phyloP scores from a whole-genome alignment of 352 stramenopile genomes.

The Globisporangium echinulatum region DNA sequence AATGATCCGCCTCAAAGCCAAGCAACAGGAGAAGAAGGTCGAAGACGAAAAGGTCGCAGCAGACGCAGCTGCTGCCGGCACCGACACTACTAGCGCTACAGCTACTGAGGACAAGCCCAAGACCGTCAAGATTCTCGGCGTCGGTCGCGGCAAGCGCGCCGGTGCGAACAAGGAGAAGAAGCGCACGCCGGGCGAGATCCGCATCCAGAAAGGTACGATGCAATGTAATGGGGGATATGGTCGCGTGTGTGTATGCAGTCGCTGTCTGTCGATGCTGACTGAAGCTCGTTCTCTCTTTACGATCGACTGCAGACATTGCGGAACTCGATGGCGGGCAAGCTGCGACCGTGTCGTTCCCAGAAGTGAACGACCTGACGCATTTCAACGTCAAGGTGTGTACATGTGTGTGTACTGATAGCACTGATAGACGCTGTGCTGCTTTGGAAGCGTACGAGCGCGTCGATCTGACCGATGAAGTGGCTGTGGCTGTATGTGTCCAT shows the following conservation, averaged over 20 bases:
- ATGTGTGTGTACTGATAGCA: not conserved
- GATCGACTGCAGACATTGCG: constrained; percentile 84
- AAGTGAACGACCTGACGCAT: constrained; percentile 95
- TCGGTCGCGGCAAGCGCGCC: constrained; percentile 68
- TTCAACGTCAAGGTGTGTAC: constrained; percentile 80
- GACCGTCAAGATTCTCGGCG: constrained; percentile 76
- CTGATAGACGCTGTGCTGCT: too few species aligned
- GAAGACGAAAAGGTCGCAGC: constrained; percentile 45
- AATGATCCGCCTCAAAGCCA: constrained; percentile 82
- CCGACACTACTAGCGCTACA: constrained; percentile 14
- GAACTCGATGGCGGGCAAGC: constrained; percentile 97
- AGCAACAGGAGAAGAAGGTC: constrained; percentile 82
- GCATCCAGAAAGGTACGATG: constrained; percentile 95
- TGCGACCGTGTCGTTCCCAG: constrained; percentile 93
- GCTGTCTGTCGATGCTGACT: not conserved
- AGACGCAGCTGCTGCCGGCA: constrained; percentile 16
- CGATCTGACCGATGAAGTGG: not conserved
- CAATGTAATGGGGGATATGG: not conserved
- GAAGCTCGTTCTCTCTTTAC: not conserved
- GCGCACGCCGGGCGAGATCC: constrained; percentile 95
- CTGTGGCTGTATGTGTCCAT: constrained; percentile 15
- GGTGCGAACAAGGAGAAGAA: constrained; percentile 84
- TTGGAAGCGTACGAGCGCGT: not conserved
- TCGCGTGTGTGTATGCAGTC: not conserved
- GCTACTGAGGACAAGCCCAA: constrained; percentile 47